A percentile compares a stretch with the other conserved stretches of the same genome.
Evolutionary conservation across 495 filamentous ascomycete genomes (phyloP).

Genomic region (Penicillium chermesinum): DNA sequence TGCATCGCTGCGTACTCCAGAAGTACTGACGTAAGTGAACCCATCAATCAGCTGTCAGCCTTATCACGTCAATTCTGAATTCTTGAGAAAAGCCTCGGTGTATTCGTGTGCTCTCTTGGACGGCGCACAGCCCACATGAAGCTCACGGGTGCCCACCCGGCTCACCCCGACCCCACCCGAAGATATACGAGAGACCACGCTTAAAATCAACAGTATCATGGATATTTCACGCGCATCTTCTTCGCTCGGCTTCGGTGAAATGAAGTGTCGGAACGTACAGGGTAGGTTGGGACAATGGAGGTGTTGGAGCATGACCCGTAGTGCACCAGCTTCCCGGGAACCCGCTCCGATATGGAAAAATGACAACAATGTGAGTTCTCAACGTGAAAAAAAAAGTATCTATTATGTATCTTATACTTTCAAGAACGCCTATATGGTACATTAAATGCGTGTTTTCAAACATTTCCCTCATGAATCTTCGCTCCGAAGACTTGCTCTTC

Average conservation of each 20-base stretch:
- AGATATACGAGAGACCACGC: no score
- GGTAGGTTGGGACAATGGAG: no score
- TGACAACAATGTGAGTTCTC: no score
- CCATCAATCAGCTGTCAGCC: not conserved
- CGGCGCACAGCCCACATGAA: not conserved
- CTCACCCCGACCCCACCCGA: not conserved
- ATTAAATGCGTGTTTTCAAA: not conserved
- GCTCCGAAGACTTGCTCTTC: constrained; percentile 5
- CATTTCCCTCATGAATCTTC: not conserved
- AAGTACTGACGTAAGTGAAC: not conserved
- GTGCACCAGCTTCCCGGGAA: no score
- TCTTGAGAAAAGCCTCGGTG: not conserved
- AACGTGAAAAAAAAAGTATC: no score
- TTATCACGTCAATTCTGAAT: not conserved
- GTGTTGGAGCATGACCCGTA: no score
- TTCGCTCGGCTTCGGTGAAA: no score
- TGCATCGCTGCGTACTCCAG: not conserved
- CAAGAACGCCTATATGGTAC: not conserved
- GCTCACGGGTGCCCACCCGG: not conserved
- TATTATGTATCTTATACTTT: not conserved
- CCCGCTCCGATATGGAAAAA: no score
- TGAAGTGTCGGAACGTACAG: no score
- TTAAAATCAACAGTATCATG: no score
- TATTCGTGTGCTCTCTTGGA: not conserved
- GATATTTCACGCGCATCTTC: no score